These are phyloP conservation scores for Globisporangium spiculum DNA, from an alignment of 352 stramenopile genomes.

Conservation along the genomic window DNA sequence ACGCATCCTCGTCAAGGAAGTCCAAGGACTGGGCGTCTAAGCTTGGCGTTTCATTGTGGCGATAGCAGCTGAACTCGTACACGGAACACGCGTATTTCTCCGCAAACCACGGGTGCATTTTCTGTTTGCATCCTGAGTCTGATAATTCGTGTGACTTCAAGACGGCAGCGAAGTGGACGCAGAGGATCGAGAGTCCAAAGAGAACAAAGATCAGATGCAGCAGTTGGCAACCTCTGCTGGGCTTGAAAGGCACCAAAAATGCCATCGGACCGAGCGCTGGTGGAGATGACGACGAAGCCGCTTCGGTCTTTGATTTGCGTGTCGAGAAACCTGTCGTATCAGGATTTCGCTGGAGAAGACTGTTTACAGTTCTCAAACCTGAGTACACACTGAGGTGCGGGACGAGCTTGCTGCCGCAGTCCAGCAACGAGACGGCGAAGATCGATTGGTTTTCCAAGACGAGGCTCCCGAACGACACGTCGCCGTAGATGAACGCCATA, in stretches of 20 bases:
- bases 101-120: constrained; percentile 38
- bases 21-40: constrained; percentile 9
- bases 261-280: background rate
- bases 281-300: background rate
- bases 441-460: constrained; percentile 32
- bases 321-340: background rate
- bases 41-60: constrained; percentile 8
- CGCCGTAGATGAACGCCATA: constrained; percentile 32
- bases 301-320: background rate
- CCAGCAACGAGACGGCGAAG: constrained; percentile 11
- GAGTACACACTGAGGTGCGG: constrained; percentile 22
- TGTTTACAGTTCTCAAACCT: constrained; percentile 24
- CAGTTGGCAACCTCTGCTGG: background rate
- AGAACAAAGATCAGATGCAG: background rate
- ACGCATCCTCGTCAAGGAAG: constrained; percentile 14
- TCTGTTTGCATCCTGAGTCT: constrained; percentile 24
- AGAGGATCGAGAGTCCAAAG: background rate
- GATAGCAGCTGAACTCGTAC: constrained; percentile 26
- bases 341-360: constrained; percentile 12
- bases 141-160: background rate
- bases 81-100: constrained; percentile 25
- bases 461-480: constrained; percentile 39
- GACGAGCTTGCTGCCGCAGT: constrained; percentile 11
- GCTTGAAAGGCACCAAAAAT: background rate
- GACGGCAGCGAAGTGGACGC: background rate